Evolutionary conservation across 176 grass and related monocot species (phyloP), one percentile per base, ranked within the genome.

Genomic region (Paspalum vaginatum): DNA sequence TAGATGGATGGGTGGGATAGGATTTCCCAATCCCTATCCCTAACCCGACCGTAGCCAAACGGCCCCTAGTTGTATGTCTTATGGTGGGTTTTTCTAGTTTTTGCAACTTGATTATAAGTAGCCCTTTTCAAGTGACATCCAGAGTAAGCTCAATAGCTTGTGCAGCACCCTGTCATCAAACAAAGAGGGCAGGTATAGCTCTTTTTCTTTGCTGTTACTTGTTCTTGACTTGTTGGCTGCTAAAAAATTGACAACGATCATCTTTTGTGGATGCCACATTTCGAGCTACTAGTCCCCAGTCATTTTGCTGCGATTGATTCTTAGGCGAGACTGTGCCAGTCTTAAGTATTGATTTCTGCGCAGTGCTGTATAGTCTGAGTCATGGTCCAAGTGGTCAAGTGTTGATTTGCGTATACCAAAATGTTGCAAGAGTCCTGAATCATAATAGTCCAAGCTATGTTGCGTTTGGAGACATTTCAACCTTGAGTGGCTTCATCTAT

Each of bases 331-430:
- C 2, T 54, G 1, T 10, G 26, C 26, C 47, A 51, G 27, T 52
- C 13, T 10, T 25, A 7, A 21, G 8, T 41, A 8, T 13, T 80
- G 63, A 43, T 68, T 79, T 80, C 15, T 70, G 16, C 12, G 4
- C 21, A 77, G 18, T 49, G 64, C 14, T 61, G 13, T 59, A 57
- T 40, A 41, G 68, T 75, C 67, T 0, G 46, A 79, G 68, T 73
- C 48, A 13, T 3, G 9, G 51, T 61, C 53, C 10, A 49, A 11
- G 7, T 32, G 2, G 55, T 50, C 53, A 17, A 40, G 4, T 48
- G 41, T 61, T 81, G 66, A 71, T 58, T 70, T 70, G 41, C 27
- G 9, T n/a, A n/a, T 59, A 56, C 43, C 8, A 39, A 51, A 64
- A 17, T 74, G 25, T 9, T 60, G 77, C 59, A 8, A 11, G 16